Conservation (phyloP, 106 monocot species). For the Phalaenopsis equestris region DNA sequence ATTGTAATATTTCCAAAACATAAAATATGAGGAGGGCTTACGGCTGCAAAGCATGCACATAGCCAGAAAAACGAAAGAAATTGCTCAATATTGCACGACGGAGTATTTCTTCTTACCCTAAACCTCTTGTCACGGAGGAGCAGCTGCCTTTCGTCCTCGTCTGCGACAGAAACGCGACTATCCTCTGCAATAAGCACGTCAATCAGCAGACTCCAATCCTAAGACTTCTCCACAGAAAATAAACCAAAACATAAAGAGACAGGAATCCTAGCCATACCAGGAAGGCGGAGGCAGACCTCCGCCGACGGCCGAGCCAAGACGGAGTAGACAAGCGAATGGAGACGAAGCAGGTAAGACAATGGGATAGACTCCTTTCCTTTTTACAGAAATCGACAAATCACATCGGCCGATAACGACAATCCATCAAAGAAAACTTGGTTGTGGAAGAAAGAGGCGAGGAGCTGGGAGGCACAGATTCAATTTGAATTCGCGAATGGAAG, state of each 20-base stretch:
- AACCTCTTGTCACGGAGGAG: background rate
- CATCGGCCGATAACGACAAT: background rate
- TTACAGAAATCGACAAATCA: slow-evolving; percentile 4
- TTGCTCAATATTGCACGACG: background rate
- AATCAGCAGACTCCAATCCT: background rate
- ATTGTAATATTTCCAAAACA: background rate
- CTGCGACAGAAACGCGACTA: background rate
- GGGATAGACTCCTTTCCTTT: background rate
- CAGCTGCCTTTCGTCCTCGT: slow-evolving; percentile 1
- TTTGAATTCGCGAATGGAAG: background rate
- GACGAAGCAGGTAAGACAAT: too few species aligned
- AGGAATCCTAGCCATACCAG: background rate
- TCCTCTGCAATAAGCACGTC: background rate
- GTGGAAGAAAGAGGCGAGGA: background rate
- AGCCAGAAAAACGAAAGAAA: background rate
- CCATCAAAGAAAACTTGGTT: background rate
- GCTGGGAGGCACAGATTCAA: background rate
- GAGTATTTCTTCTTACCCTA: background rate
- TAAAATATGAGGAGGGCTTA: background rate
- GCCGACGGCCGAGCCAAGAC: background rate
- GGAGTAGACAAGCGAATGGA: background rate
- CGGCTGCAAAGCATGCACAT: background rate
- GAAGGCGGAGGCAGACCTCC: background rate
- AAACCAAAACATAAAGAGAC: background rate
- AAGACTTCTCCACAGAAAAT: background rate